Evolutionary conservation across 768 basidiomycete genomes (phyloP).

Genomic region (Boletus rufocinnamomeus): DNA sequence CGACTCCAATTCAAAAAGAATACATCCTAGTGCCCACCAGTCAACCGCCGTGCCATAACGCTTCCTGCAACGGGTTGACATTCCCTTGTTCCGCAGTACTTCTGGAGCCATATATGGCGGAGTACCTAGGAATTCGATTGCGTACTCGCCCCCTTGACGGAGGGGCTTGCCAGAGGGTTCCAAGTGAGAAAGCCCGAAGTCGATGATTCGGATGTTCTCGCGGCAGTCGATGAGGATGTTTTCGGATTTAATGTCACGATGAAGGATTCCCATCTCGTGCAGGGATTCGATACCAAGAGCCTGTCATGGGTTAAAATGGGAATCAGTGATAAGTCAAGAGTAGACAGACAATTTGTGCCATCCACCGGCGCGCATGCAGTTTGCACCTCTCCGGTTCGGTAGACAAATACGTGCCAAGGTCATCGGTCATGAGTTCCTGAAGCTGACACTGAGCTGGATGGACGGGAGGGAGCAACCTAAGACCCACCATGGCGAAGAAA

Average conservation of each 20-base stretch:
- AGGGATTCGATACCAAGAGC: conserved; percentile 44
- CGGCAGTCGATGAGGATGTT: conserved; percentile 59
- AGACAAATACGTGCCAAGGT: conserved; percentile 36
- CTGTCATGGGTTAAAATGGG: conserved; percentile 24
- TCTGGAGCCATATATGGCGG: conserved; percentile 44
- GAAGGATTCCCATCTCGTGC: conserved; percentile 63
- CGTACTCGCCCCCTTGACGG: conserved; percentile 14
- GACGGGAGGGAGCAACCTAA: neutral
- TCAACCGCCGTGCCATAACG: conserved; percentile 39
- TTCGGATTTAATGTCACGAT: conserved; percentile 70
- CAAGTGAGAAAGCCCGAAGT: conserved; percentile 42
- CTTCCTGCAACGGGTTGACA: conserved; percentile 4
- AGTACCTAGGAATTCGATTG: conserved; percentile 37
- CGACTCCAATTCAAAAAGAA: conserved; percentile 41
- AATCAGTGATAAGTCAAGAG: neutral
- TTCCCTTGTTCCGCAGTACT: conserved; percentile 32
- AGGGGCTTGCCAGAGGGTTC: conserved; percentile 14
- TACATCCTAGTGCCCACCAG: conserved; percentile 46
- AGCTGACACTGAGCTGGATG: neutral
- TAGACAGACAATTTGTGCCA: conserved; percentile 40
- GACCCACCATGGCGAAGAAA: conserved; percentile 45
- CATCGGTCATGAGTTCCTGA: conserved; percentile 44
- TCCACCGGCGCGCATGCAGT: conserved; percentile 40
- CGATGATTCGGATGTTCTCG: conserved; percentile 43
- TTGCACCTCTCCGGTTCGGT: conserved; percentile 24